phyloP scores from a whole-genome alignment of 106 monocot species.

The Xerophyta viscosa region DNA sequence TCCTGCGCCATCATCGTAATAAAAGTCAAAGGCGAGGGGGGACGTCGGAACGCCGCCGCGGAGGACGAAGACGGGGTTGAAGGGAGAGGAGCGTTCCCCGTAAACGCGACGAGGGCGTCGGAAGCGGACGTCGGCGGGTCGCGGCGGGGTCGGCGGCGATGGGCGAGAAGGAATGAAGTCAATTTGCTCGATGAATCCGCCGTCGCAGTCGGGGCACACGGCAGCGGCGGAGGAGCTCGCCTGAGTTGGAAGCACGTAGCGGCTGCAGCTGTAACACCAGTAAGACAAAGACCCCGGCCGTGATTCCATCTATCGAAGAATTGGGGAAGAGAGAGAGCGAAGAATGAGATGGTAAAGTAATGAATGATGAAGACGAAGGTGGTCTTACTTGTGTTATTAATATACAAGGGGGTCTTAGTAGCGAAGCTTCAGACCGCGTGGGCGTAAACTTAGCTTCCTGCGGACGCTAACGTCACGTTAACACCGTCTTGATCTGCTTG shows the following conservation, averaged over 20 bases:
- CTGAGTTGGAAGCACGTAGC: slow-evolving; percentile 15
- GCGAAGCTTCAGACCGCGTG: too few species aligned
- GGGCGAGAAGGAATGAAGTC: slow-evolving; percentile 11
- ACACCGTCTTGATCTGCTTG: too few species aligned
- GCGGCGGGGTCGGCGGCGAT: background rate
- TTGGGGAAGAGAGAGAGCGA: too few species aligned
- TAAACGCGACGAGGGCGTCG: slow-evolving; percentile 1
- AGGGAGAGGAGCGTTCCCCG: slow-evolving; percentile 32
- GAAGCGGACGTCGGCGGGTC: background rate
- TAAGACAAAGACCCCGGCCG: slow-evolving; percentile 11
- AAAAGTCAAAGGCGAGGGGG: slow-evolving; percentile 11
- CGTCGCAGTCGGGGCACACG: slow-evolving; percentile 46
- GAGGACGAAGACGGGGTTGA: slow-evolving; percentile 75
- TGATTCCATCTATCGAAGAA: too few species aligned
- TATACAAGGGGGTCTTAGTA: too few species aligned
- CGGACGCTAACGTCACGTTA: too few species aligned
- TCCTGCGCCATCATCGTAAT: slow-evolving; percentile 19
- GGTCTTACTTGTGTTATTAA: too few species aligned
- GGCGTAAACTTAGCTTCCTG: too few species aligned
- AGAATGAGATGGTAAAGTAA: too few species aligned
- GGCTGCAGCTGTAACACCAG: slow-evolving; percentile 41
- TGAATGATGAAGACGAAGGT: too few species aligned
- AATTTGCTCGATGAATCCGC: slow-evolving; percentile 49
- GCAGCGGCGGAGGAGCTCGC: slow-evolving; percentile 12
- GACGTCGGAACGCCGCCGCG: slow-evolving; percentile 16